Conservation (phyloP, 768 basidiomycete species). For the Auriscalpium microsporum region DNA sequence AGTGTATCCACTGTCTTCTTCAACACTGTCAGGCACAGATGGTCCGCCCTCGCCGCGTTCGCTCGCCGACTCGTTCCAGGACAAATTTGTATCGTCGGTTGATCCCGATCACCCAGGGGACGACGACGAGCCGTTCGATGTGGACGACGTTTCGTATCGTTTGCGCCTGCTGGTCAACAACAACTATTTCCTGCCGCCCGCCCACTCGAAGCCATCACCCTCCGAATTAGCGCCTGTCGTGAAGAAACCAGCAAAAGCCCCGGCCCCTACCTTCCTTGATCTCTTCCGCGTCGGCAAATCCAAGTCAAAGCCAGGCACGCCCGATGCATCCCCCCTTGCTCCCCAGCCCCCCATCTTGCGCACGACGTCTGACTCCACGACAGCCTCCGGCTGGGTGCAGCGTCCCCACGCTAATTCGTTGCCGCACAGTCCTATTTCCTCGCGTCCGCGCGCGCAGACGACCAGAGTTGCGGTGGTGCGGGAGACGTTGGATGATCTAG, state of each 20-base stretch:
- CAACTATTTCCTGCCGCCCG: slow-evolving; percentile 83
- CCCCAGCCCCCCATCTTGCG: slow-evolving; percentile 25
- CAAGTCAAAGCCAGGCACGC: slow-evolving; percentile 51
- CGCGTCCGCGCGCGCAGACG: slow-evolving; percentile 12
- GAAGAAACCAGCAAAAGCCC: slow-evolving; percentile 38
- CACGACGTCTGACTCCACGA: slow-evolving; percentile 17
- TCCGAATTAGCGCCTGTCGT: slow-evolving; percentile 46
- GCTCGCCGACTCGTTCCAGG: slow-evolving; percentile 35
- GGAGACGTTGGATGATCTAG: slow-evolving; percentile 69
- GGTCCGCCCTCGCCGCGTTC: slow-evolving; percentile 59
- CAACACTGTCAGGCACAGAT: slow-evolving; percentile 53
- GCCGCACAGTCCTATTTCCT: slow-evolving; percentile 16
- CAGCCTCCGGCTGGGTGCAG: slow-evolving; percentile 4
- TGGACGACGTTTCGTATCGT: slow-evolving; percentile 80
- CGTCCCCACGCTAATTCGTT: slow-evolving; percentile 15
- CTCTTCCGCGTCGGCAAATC: slow-evolving; percentile 62
- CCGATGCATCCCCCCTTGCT: slow-evolving; percentile 28
- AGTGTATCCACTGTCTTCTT: slow-evolving; percentile 67
- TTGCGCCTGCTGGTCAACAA: slow-evolving; percentile 79
- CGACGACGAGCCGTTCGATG: slow-evolving; percentile 25
- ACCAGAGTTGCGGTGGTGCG: slow-evolving; percentile 68
- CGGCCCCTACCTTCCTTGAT: slow-evolving; percentile 55
- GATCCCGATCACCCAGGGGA: slow-evolving; percentile 19
- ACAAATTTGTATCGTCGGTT: slow-evolving; percentile 29
- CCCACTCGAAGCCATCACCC: slow-evolving; percentile 72